phyloP scores from a whole-genome alignment of 2,329 filamentous ascomycete genomes.

The Fusarium camptoceras region DNA sequence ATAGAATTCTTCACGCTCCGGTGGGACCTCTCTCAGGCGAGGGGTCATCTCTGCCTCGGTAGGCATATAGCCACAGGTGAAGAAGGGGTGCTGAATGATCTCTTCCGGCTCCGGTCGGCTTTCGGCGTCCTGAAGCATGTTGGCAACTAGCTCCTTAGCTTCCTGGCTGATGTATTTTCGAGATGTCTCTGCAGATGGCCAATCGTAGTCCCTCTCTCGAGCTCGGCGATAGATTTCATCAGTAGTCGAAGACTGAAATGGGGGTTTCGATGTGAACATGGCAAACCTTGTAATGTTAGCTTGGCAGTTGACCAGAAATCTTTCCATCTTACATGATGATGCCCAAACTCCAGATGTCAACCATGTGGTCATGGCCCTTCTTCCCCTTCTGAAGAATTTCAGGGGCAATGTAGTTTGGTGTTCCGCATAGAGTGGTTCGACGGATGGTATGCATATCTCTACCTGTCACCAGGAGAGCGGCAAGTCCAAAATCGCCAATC shows the following conservation, averaged over 20 bases:
- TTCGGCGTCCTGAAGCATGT: conserved; percentile 80
- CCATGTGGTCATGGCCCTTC: conserved; percentile 96
- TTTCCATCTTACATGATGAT: conserved; percentile 83
- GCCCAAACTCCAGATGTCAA: conserved; percentile 97
- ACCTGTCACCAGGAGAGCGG: conserved; percentile 89
- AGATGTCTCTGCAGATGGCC: conserved; percentile 75
- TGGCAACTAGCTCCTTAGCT: conserved; percentile 81
- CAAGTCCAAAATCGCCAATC: conserved; percentile 95
- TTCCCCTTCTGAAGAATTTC: conserved; percentile 95
- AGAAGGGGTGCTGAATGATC: conserved; percentile 84
- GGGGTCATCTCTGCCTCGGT: conserved; percentile 67
- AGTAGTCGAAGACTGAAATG: conserved; percentile 91
- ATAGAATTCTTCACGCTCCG: conserved; percentile 70
- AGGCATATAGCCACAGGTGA: conserved; percentile 81
- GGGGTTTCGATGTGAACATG: conserved; percentile 94
- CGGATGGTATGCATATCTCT: conserved; percentile 87
- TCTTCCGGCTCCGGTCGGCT: conserved; percentile 79
- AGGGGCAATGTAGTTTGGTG: conserved; percentile 97
- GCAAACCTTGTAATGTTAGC: conserved; percentile 74
- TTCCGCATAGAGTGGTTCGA: conserved; percentile 94
- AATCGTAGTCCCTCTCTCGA: conserved; percentile 79
- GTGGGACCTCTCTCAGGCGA: conserved; percentile 67
- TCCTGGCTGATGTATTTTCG: conserved; percentile 79
- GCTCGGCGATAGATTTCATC: conserved; percentile 85
- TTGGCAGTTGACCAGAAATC: not conserved